phyloP scores from a whole-genome alignment of 1,139 yeast genomes.

The Pichia cactophila region DNA sequence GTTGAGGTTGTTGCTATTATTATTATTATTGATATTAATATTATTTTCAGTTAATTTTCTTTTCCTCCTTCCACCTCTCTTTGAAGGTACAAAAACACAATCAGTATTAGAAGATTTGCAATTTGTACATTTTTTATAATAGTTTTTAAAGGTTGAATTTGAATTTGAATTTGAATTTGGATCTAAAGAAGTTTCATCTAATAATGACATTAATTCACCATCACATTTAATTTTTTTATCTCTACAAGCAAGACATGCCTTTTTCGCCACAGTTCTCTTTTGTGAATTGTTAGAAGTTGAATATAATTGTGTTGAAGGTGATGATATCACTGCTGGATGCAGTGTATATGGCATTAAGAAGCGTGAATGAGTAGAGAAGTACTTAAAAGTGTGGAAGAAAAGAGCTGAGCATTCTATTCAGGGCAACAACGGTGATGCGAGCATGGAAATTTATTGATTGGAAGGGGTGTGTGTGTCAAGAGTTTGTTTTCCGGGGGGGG shows the following conservation, averaged over 20 bases:
- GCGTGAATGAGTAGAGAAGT: too few species aligned
- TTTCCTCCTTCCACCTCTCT: slow-evolving; percentile 51
- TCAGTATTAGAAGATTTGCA: slow-evolving; percentile 42
- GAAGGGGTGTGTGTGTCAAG: too few species aligned
- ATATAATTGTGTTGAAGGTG: background rate
- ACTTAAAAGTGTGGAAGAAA: too few species aligned
- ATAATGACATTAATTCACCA: slow-evolving; percentile 36
- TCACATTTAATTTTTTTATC: slow-evolving; percentile 60
- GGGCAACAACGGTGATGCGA: too few species aligned
- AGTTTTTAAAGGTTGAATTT: slow-evolving; percentile 1
- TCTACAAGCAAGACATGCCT: slow-evolving; percentile 57
- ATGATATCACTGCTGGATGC: background rate
- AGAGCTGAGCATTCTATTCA: too few species aligned
- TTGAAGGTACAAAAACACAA: slow-evolving; percentile 53
- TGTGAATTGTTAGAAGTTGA: slow-evolving; percentile 2
- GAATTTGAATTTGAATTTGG: too few species aligned
- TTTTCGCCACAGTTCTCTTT: slow-evolving; percentile 43
- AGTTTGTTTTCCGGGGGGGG: too few species aligned
- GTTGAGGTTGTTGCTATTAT: background rate
- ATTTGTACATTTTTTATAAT: slow-evolving; percentile 37
- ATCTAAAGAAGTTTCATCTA: slow-evolving; percentile 16
- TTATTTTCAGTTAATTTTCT: slow-evolving; percentile 13
- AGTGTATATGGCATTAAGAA: background rate
- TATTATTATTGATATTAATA: background rate
- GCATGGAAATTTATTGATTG: too few species aligned